A percentile compares a stretch with the other conserved stretches of the same genome.
Conservation (phyloP, 495 filamentous ascomycete species). For the Paragyromitra xinjiangensis region DNA sequence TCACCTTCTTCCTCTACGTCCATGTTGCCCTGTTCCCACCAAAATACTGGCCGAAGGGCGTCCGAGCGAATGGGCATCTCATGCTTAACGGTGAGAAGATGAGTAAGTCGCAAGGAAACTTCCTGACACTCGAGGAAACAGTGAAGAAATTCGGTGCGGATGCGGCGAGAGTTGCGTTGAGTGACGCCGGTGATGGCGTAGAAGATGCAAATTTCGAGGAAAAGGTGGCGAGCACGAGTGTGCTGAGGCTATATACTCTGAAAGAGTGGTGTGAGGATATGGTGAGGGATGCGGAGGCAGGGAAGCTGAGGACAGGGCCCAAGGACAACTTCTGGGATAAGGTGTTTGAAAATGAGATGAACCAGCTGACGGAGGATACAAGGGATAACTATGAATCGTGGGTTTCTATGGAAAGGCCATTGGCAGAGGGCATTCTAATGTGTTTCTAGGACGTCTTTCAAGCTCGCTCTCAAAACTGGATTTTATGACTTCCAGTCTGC, state of each 20-base stretch:
- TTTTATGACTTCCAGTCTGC: slow-evolving; percentile 89
- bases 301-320: slow-evolving; percentile 73
- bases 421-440: slow-evolving; percentile 57
- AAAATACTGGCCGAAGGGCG: slow-evolving; percentile 83
- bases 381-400: slow-evolving; percentile 76
- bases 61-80: slow-evolving; percentile 91
- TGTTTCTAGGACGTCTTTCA: slow-evolving; percentile 72
- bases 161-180: slow-evolving; percentile 87
- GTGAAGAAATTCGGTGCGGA: slow-evolving; percentile 94
- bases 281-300: slow-evolving; percentile 67
- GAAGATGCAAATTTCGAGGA: slow-evolving; percentile 98
- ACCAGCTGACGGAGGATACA: slow-evolving; percentile 78
- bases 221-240: slow-evolving; percentile 87
- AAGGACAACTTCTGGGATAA: slow-evolving; percentile 83
- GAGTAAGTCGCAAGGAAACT: slow-evolving; percentile 93
- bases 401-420: slow-evolving; percentile 45
- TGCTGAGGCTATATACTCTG: slow-evolving; percentile 81
- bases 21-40: slow-evolving; percentile 87
- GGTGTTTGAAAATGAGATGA: slow-evolving; percentile 94
- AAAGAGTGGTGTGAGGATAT: slow-evolving; percentile 93
- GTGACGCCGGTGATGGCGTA: slow-evolving; percentile 93
- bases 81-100: slow-evolving; percentile 97
- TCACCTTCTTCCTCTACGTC: slow-evolving; percentile 97
- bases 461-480: slow-evolving; percentile 86
- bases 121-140: slow-evolving; percentile 86